Evolutionary conservation across 495 filamentous ascomycete species (phyloP).

Genomic region (Niebla homalea): DNA sequence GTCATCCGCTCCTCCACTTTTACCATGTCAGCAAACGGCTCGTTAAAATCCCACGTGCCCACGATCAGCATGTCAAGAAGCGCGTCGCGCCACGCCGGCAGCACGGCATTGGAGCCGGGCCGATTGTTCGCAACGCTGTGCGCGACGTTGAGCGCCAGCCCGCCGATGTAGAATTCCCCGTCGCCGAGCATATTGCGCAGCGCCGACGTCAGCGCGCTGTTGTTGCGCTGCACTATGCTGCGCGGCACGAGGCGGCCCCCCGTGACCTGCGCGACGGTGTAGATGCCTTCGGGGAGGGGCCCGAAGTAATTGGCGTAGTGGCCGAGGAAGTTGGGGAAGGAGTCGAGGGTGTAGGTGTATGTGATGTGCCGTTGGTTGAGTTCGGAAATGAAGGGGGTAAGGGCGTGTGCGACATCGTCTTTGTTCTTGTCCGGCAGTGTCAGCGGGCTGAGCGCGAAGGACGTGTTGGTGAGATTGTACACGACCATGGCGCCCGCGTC

Average conservation of each 20-base stretch:
- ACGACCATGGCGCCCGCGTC: constrained; percentile 8
- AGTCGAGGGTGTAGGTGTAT: neutral
- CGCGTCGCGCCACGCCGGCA: constrained; percentile 46
- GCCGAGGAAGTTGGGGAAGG: constrained; percentile 32
- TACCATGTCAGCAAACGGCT: neutral
- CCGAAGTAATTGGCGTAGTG: constrained; percentile 33
- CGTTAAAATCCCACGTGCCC: neutral
- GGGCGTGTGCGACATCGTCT: constrained; percentile 11
- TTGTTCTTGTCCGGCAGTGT: constrained; percentile 16
- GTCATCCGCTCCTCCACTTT: constrained; percentile 17
- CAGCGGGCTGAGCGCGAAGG: constrained; percentile 8
- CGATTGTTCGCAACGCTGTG: constrained; percentile 22
- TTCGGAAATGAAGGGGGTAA: neutral
- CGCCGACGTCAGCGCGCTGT: constrained; percentile 28
- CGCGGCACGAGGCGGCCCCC: constrained; percentile 48
- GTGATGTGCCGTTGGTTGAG: neutral
- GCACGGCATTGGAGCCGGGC: constrained; percentile 25
- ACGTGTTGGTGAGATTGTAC: constrained; percentile 2
- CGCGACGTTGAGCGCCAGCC: constrained; percentile 27
- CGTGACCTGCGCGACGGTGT: constrained; percentile 2
- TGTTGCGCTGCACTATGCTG: constrained; percentile 33
- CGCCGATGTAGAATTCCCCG: constrained; percentile 31
- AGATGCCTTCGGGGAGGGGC: constrained; percentile 20
- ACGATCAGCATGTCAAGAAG: constrained; percentile 30
- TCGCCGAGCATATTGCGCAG: constrained; percentile 29